A percentile compares a stretch with the other conserved stretches of the same genome.
Conservation (phyloP, 164 flowering plant genomes). For the Paratinospora sagittata region DNA sequence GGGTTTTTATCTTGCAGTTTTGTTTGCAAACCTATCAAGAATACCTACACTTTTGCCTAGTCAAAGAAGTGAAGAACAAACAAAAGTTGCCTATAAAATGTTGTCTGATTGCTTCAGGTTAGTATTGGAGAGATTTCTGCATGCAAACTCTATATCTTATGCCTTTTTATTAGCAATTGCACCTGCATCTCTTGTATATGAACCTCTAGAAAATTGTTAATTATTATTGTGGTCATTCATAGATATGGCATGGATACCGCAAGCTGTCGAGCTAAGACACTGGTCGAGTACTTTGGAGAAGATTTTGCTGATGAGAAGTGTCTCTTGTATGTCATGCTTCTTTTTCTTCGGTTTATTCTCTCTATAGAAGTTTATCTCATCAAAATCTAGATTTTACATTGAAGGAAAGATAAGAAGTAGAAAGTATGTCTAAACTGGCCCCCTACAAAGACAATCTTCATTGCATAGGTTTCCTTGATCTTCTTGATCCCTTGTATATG, state of each 20-base stretch:
- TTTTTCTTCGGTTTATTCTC: slow-evolving; percentile 4
- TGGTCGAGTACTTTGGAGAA: slow-evolving; percentile 89
- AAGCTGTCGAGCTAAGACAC: slow-evolving; percentile 68
- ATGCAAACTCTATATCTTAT: not conserved
- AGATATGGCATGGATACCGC: slow-evolving; percentile 86
- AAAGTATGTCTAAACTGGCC: too few relatives aligned
- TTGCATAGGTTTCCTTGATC: too few relatives aligned
- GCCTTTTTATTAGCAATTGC: slow-evolving; percentile 2
- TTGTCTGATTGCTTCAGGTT: slow-evolving; percentile 84
- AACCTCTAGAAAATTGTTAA: slow-evolving; percentile 1
- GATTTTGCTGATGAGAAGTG: slow-evolving; percentile 47
- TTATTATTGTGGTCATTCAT: slow-evolving; percentile 17
- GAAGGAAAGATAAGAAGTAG: not conserved
- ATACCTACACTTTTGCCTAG: slow-evolving; percentile 79
- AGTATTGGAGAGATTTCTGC: not conserved
- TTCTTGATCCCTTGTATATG: too few relatives aligned
- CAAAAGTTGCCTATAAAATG: slow-evolving; percentile 69
- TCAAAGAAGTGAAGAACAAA: slow-evolving; percentile 71
- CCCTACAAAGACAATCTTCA: too few relatives aligned
- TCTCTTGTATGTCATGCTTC: slow-evolving; percentile 44
- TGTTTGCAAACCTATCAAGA: slow-evolving; percentile 69
- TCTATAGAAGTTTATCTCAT: not conserved
- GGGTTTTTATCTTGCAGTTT: slow-evolving; percentile 37
- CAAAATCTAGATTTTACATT: not conserved
- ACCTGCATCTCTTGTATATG: not conserved